Conservation (phyloP, 129 eudicot species). For the Chrysanthemum seticuspe region DNA sequence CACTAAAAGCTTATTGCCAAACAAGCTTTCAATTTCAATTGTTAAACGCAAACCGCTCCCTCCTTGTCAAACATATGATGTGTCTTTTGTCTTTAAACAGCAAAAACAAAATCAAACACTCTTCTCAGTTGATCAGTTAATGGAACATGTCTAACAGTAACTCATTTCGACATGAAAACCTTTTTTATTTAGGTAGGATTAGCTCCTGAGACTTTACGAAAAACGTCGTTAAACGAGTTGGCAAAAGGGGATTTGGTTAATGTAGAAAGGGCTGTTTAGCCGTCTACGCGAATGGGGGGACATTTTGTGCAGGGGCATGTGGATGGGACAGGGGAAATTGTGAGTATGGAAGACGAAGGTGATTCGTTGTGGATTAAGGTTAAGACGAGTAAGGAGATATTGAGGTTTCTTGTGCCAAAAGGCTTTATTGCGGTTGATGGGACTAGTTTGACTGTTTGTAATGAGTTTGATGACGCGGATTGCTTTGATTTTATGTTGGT, state of each 20-base stretch:
- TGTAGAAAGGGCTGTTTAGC: no score
- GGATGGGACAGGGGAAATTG: slow-evolving; percentile 89
- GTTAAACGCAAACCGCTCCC: no score
- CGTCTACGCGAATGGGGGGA: slow-evolving; percentile 40
- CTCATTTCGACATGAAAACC: slow-evolving; percentile 42
- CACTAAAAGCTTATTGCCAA: no score
- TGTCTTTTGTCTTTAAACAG: background rate
- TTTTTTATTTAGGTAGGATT: no score
- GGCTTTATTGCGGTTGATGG: slow-evolving; percentile 71
- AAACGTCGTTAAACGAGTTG: no score
- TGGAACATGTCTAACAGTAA: slow-evolving; percentile 79
- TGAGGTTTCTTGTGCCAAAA: slow-evolving; percentile 44
- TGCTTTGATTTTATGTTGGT: slow-evolving; percentile 85
- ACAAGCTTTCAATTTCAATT: no score
- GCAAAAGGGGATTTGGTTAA: no score
- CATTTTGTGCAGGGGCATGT: slow-evolving; percentile 91
- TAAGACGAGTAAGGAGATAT: slow-evolving; percentile 55
- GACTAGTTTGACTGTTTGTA: slow-evolving; percentile 81
- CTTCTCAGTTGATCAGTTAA: slow-evolving; percentile 36
- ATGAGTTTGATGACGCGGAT: slow-evolving; percentile 68
- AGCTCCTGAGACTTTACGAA: no score
- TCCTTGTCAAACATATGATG: no score
- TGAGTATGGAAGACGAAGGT: slow-evolving; percentile 50
- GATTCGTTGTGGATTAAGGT: slow-evolving; percentile 90
- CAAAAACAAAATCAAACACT: background rate